Base-by-base conservation (phyloP, 352 stramenopile species). In the Globisporangium emineosum region DNA sequence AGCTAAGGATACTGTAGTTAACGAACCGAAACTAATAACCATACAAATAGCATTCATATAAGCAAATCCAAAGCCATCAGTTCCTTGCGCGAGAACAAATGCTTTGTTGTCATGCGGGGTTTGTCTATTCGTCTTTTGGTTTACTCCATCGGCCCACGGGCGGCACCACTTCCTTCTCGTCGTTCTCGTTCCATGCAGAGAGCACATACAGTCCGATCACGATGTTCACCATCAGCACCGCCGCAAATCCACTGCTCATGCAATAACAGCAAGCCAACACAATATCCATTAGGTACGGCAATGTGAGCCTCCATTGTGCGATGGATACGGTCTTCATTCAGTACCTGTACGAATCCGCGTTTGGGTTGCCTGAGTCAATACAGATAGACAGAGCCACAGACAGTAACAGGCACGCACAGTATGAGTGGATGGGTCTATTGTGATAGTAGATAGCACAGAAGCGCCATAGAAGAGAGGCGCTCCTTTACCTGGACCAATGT, bases 121-220 rank as follows among this genome's bases (percentile, higher is more conserved):
- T 40, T 37, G 52, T 25, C 53, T 82, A 79, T 73, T 83, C 62
- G 61, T 81, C 59, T 68, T 91, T 84, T 42, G 58, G 29, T 57
- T 75, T 85, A 12, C 71, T 72, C 58, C 89, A 90, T 5, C 83
- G 72, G 13, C 81, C 83, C 3, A 92, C 81, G 3, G 78, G 70
- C 19, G 78, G 81, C n/a, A 66, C 71, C 19, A 71, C 67, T 55
- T 83, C 77, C 45, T 79, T 78, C 62, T 72, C 73, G 54, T 86
- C 75, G 33, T 90, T 72, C 37, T 91, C 83, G 49, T 73, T 70
- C 72, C 80, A 90, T 7, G 83, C 83, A 35, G 79, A 91, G 43
- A 91, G 56, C 67, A 94, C 79, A 60, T 94, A 94, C 2, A 90
- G 63, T 7, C 81, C 76, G 59, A 92, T 90, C 21, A 93, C 80